Conservation (phyloP, 495 filamentous ascomycete species). For the Amniculicola lignicola region DNA sequence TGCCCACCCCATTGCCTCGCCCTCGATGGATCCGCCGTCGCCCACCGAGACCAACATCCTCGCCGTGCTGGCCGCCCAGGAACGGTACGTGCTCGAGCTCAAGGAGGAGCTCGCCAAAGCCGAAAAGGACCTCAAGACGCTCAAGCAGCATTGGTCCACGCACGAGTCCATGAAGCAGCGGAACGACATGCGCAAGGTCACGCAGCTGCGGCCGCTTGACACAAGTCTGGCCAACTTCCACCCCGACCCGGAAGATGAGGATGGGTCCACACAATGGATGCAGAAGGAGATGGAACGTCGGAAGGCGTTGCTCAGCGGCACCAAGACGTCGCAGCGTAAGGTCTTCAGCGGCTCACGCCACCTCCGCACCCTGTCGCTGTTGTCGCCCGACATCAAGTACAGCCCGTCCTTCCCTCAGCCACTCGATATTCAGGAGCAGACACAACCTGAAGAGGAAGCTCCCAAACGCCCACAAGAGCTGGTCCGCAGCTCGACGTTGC, state of each 20-base stretch:
- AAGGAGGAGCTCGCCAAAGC: conserved; percentile 81
- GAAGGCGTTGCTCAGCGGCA: conserved; percentile 51
- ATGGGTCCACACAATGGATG: conserved; percentile 43
- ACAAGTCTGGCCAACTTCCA: conserved; percentile 26
- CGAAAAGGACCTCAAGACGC: conserved; percentile 67
- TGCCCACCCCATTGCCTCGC: conserved; percentile 44
- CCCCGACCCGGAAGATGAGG: conserved; percentile 36
- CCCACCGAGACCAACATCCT: conserved; percentile 73
- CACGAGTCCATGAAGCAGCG: conserved; percentile 78
- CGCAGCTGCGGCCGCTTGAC: conserved; percentile 57
- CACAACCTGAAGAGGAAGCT: conserved; percentile 41
- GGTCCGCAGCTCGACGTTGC: conserved; percentile 33
- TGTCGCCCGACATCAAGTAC: conserved; percentile 62
- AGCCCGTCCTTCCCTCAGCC: conserved; percentile 42
- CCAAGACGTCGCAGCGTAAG: conserved; percentile 49
- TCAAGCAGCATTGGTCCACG: conserved; percentile 79
- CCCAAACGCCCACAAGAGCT: conserved; percentile 19
- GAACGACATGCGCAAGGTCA: conserved; percentile 57
- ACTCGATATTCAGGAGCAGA: conserved; percentile 38
- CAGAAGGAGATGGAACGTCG: conserved; percentile 58
- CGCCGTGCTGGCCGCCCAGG: conserved; percentile 84
- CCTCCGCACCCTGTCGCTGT: conserved; percentile 73
- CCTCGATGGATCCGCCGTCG: conserved; percentile 48
- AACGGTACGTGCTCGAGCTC: conserved; percentile 87
- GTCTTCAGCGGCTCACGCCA: conserved; percentile 72